Base-by-base conservation (phyloP, 2,329 filamentous ascomycete species). In the Hypoxylon sp. region DNA sequence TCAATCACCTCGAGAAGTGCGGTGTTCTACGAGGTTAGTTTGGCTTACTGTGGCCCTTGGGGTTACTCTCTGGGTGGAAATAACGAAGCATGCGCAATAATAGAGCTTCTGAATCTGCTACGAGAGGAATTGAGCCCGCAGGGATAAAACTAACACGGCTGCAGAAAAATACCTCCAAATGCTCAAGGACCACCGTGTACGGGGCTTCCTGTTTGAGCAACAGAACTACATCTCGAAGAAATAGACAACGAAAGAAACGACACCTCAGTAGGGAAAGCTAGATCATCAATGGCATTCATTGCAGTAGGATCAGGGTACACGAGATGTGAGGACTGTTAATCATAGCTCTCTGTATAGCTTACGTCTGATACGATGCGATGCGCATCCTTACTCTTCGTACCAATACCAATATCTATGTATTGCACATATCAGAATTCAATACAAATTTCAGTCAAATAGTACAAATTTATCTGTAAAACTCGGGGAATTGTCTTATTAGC, bases 1-100 rank as follows among this genome's bases (percentile, higher is more conserved):
- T 94, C 73, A 96, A 96, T 81, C 93, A 96, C 80, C 82, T 96
- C 80, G 93, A 95, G 86, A 96, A 95, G 83, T 96, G 93, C 81
- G 92, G 92, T 72, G 84, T 87, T 76, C 81, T 95, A 81, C 87
- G 93, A 91, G 92, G 93, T 96, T 80, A 86, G 91, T 83, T 42
- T 31, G 54, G 17, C 47, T 48, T 26, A 39, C 11, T 4, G 44
- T 1, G 22, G 2, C 39, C 14, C 19, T 57, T 33, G 19, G 44
- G 3, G n/a, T 11, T 11, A 6, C 9, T 44, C 13, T 31, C n/a
- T 11, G 8, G 14, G 10, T 44, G 9, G 17, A 3, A 11, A 44
- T 19, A 44, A 11, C 5, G 8, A 44, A 11, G 17, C 39, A 22
- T 44, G 39, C 39, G 39, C 8, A 44, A 44, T 19, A 22, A 22